Base-by-base conservation (phyloP, 2,329 filamentous ascomycete genomes). In the Zopfia rhizophila region DNA sequence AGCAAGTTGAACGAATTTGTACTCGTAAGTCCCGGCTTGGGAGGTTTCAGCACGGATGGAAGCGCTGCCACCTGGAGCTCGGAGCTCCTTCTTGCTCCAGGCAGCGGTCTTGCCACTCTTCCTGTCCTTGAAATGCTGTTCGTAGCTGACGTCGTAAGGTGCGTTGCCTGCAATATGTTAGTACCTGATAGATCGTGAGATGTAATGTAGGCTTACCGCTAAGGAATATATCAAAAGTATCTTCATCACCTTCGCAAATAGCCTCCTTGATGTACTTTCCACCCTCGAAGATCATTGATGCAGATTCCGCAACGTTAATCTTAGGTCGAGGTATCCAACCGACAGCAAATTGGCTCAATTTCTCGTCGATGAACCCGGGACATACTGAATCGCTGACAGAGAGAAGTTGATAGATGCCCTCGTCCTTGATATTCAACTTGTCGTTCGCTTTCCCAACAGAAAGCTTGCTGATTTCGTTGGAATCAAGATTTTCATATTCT, bases 191-290 rank as follows among this genome's bases (percentile, higher is more conserved):
- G 12, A 45, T 21, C 42, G 7, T 31, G 16, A 13, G 25, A 10
- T 14, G 6, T 14, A 31, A 5, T 23, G 14, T 37, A 27, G 29
- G 66, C 80, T 74, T 82, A 83, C 91, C 93, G 67, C 83, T 83
- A 51, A 99, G 81, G 30, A 82, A 81, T 40, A 99, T 77, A 63
- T 97, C 91, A 43, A 97, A 86, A 3, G 86, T 85, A 69, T 97
- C 93, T 63, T 96, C 89, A 51, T 97, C 93, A 21, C 93, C 93
- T 75, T 99, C 92, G 65, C 94, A 99, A 21, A 99, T 87, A 50
- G 92, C 87, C 29, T 86, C 82, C 72, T 95, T 95, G 58, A 86
- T 68, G 65, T 87, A 89, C 23, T 79, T 78, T 19, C 78, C 76
- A 12, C 78, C 76, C 24, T 79, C 63, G 12, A 64, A 72, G 8